Conservation (phyloP, 1,284 basidiomycete genomes). For the Trametes pubescens region DNA sequence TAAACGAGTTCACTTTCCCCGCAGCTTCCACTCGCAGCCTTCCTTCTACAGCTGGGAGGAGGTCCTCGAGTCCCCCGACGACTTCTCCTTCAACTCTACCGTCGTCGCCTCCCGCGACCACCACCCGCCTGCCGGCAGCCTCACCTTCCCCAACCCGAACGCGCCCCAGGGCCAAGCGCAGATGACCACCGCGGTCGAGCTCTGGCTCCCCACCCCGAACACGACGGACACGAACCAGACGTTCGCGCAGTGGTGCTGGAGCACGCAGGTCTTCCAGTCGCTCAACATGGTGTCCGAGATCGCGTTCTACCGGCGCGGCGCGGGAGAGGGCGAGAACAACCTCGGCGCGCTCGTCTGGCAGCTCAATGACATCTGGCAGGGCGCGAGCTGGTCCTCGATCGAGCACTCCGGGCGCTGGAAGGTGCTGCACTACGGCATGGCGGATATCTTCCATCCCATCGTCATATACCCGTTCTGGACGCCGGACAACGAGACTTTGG, state of each 20-base stretch:
- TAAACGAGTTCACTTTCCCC: no score
- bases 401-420: slow-evolving; percentile 74
- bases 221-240: slow-evolving; percentile 62
- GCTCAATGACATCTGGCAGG: slow-evolving; percentile 76
- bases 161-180: slow-evolving; percentile 61
- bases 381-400: slow-evolving; percentile 64
- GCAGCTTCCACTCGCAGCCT: slow-evolving; percentile 72
- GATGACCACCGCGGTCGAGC: slow-evolving; percentile 59
- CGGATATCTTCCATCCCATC: slow-evolving; percentile 56
- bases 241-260: slow-evolving; percentile 69
- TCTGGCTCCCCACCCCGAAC: slow-evolving; percentile 62
- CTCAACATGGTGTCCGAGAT: slow-evolving; percentile 69
- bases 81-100: slow-evolving; percentile 67
- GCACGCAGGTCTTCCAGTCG: slow-evolving; percentile 64
- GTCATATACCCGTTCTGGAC: slow-evolving; percentile 65
- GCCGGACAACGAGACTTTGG: slow-evolving; percentile 54
- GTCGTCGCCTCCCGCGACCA: slow-evolving; percentile 67
- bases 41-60: slow-evolving; percentile 72
- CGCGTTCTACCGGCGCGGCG: slow-evolving; percentile 65
- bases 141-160: slow-evolving; percentile 67
- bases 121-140: slow-evolving; percentile 62
- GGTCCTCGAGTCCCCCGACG: slow-evolving; percentile 56
- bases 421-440: slow-evolving; percentile 61
- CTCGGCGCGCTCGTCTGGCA: slow-evolving; percentile 70
- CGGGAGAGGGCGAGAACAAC: slow-evolving; percentile 65